Conservation (phyloP, 2,329 filamentous ascomycete species). For the Claviceps sp. region DNA sequence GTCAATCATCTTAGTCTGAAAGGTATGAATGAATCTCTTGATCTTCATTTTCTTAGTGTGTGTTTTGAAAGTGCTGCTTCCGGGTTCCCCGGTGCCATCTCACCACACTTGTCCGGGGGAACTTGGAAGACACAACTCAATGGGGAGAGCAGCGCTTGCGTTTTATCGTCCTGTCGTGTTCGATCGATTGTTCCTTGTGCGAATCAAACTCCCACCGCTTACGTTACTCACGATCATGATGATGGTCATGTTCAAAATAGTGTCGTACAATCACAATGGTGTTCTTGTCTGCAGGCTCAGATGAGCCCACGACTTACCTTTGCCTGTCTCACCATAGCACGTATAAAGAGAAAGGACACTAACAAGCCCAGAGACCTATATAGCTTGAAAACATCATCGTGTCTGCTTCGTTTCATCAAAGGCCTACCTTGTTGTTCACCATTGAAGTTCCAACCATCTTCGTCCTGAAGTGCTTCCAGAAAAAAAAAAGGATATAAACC, state of each 20-base stretch:
- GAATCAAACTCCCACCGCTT: neutral
- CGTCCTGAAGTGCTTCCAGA: neutral
- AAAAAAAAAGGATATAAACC: neutral
- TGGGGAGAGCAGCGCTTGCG: neutral
- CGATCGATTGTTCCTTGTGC: neutral
- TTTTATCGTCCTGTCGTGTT: neutral
- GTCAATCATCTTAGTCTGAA: neutral
- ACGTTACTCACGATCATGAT: neutral
- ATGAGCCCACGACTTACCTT: too few species aligned
- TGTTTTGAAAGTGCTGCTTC: neutral
- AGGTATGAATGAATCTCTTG: conserved; percentile 1
- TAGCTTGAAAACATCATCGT: neutral
- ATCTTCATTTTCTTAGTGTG: neutral
- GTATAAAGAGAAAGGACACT: conserved; percentile 3
- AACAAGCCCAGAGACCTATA: neutral
- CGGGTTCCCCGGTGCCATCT: neutral
- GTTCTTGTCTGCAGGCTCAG: too few species aligned
- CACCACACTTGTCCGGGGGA: neutral
- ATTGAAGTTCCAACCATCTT: neutral
- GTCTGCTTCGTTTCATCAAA: neutral
- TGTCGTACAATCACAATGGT: neutral
- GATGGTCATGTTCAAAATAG: neutral
- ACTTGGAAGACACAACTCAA: neutral
- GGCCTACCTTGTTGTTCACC: neutral
- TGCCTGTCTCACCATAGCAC: neutral